phyloP scores from a whole-genome alignment of 208 protist genomes.

The Crithidia bombi region DNA sequence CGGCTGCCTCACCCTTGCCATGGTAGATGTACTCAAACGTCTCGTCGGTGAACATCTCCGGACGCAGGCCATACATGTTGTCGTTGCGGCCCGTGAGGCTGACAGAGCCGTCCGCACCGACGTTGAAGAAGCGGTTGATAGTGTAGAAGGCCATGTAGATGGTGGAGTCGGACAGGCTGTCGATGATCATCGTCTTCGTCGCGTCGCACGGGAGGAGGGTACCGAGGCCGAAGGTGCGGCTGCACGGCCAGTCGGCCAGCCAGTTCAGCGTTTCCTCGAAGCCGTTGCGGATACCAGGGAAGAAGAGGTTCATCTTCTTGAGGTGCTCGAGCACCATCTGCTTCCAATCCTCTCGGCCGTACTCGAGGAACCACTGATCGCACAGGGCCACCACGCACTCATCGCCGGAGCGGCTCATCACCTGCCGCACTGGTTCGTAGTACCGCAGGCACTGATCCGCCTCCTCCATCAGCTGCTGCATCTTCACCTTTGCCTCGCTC shows the following conservation, averaged over 20 bases:
- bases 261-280: slow-evolving; percentile 97
- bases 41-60: slow-evolving; percentile 94
- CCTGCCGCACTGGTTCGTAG: slow-evolving; percentile 96
- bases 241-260: slow-evolving; percentile 99
- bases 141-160: slow-evolving; percentile 99
- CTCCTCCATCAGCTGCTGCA: slow-evolving; percentile 82
- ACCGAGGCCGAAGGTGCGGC: slow-evolving; percentile 99
- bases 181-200: slow-evolving; percentile 96
- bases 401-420: slow-evolving; percentile 98
- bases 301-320: slow-evolving; percentile 94
- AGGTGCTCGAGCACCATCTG: slow-evolving; percentile 85
- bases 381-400: slow-evolving; percentile 99
- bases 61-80: slow-evolving; percentile 86
- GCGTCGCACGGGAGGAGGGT: slow-evolving; percentile 97
- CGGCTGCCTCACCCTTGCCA: slow-evolving; percentile 63
- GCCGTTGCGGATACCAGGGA: slow-evolving; percentile 86
- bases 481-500: slow-evolving; percentile 94
- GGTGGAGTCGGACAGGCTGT: slow-evolving; percentile 99
- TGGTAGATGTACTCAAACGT: slow-evolving; percentile 97
- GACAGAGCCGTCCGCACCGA: slow-evolving; percentile 50
- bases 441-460: slow-evolving; percentile 91
- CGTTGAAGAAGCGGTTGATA: slow-evolving; percentile 98
- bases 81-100: slow-evolving; percentile 46
- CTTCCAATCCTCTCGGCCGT: slow-evolving; percentile 98
- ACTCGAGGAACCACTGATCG: slow-evolving; percentile 99